These are phyloP conservation scores for Cercospora brassicicola DNA, from an alignment of 2,329 filamentous ascomycete genomes.

Conservation along the genomic window DNA sequence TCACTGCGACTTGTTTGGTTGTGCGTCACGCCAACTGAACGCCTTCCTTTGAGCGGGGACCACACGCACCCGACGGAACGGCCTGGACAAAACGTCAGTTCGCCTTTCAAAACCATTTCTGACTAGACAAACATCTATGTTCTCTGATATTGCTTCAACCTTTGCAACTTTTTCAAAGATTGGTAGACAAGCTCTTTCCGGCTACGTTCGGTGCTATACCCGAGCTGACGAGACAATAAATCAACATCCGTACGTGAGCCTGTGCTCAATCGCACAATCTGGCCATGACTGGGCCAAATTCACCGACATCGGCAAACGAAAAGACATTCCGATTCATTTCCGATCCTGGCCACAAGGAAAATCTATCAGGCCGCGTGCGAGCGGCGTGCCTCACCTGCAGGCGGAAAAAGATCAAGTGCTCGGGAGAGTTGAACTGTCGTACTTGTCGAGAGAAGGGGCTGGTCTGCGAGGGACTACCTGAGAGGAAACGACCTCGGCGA, in stretches of 20 bases:
- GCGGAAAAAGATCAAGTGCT: slow-evolving; percentile 34
- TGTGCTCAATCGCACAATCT: background rate
- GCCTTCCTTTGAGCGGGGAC: slow-evolving; percentile 6
- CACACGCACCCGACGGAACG: slow-evolving; percentile 1
- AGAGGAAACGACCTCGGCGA: slow-evolving; percentile 25
- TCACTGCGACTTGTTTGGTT: slow-evolving; percentile 6
- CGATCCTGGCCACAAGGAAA: slow-evolving; percentile 34
- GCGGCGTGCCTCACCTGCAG: slow-evolving; percentile 34
- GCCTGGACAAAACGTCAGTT: background rate
- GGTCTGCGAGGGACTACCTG: slow-evolving; percentile 30
- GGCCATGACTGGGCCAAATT: slow-evolving; percentile 19
- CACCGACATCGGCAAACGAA: slow-evolving; percentile 16
- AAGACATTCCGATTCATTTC: slow-evolving; percentile 30
- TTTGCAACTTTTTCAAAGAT: background rate
- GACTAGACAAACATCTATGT: background rate
- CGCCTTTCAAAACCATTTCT: background rate
- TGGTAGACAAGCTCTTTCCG: background rate
- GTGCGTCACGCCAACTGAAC: slow-evolving; percentile 8
- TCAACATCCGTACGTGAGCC: background rate
- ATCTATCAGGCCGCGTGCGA: slow-evolving; percentile 32
- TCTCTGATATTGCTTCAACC: background rate
- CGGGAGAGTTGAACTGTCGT: slow-evolving; percentile 28
- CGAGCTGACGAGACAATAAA: background rate
- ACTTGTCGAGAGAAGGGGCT: slow-evolving; percentile 31
- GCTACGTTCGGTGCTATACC: background rate